Percentiles rank a stretch among this genome's conserved stretches.
Conservation (phyloP, 2,329 filamentous ascomycete species). For the Pseudogymnoascus sp. region DNA sequence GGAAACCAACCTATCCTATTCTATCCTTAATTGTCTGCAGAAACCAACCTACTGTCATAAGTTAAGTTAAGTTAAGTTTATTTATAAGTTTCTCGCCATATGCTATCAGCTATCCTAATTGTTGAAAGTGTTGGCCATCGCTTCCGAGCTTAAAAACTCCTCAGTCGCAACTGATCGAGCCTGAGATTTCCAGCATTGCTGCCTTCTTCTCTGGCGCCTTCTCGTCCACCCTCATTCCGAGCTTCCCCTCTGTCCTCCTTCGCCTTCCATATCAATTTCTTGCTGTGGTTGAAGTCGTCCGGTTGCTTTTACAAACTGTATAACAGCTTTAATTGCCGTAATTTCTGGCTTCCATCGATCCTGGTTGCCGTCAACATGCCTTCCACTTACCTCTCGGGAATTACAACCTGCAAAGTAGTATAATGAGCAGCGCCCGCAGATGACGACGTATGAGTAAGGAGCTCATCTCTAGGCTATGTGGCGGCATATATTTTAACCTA, state of each 20-base stretch:
- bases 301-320: conserved; percentile 10
- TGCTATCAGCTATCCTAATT: conserved; percentile 8
- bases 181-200: background rate
- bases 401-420: no score
- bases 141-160: background rate
- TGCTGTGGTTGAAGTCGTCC: conserved; percentile 1
- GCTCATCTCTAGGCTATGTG: background rate
- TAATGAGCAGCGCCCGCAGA: no score
- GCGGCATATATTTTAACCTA: no score
- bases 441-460: no score
- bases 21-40: no score
- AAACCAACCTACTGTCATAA: background rate
- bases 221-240: background rate
- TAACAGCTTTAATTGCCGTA: conserved; percentile 1
- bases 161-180: background rate
- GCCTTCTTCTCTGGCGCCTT: background rate
- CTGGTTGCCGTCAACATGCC: conserved; percentile 4
- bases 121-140: background rate
- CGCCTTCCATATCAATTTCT: background rate
- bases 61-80: conserved; percentile 8
- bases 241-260: background rate
- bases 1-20: no score
- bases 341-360: conserved; percentile 6
- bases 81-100: background rate
- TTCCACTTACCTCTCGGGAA: background rate